Base-by-base conservation (phyloP, 106 monocot genomes). In the Dendrobium huoshanense region DNA sequence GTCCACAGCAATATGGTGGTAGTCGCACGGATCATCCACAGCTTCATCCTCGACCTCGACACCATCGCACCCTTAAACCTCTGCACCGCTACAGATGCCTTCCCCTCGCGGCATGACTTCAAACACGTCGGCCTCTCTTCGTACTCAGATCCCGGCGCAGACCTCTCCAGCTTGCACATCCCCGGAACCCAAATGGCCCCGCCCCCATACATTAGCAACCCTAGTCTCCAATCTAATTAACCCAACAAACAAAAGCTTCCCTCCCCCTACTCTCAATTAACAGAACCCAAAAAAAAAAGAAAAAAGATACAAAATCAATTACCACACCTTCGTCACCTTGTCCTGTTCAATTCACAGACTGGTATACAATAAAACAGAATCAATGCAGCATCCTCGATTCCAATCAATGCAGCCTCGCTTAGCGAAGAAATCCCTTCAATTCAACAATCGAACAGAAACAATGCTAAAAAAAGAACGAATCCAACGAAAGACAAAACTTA, bases 1-100 rank as follows among this genome's bases (percentile, higher is more conserved):
- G 92, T 92, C 95, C 98, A 98, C 68, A 98, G 80, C 27, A 95
- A 78, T 56, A 93, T 87, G 2, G 89, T 87, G 7, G 89, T 95
- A 27, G 85, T 88, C 42, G 85, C 89, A 67, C 94, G 76, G 31
- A 89, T 80, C 83, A 89, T 87, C 97, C 97, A 94, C 42, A 91
- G 75, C 86, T 94, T 94, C 86, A 91, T 83, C 67, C 87, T 81
- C 41, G 97, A 84, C 80, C 85, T 87, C 55, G 88, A 73, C 41
- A 78, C 73, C 81, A 85, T 84, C 48, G 75, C 41, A 24, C 54
- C 79, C 81, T 86, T 83, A 84, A 61, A 42, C 77, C 81, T 76
- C 82, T 77, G 79, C 79, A 16, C 72, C 85, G 55, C 81, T 70
- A 17, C 74, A 42, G 45, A 67, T 9, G 25, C 13, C 76, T 51